Evolutionary conservation across 176 grass and related monocot genomes (phyloP).

Genomic region (Hordeum vulgare): MorexV3_pseudomolecules_assembly NC_058518.1:70847837-70848336

Average conservation of each 20-base stretch:
- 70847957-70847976: background rate
- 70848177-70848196: background rate
- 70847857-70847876: too few species aligned
- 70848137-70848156: background rate
- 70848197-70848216: conserved; percentile 6
- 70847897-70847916: too few species aligned
- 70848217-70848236: background rate
- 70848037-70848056: background rate
- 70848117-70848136: background rate
- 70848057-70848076: background rate
- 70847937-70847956: background rate
- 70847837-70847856: background rate
- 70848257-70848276: background rate
- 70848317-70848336: background rate
- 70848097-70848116: background rate
- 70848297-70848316: background rate
- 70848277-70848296: conserved; percentile 1
- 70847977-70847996: background rate
- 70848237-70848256: background rate
- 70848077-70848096: background rate
- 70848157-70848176: background rate
- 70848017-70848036: background rate
- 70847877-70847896: background rate
- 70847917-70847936: background rate
- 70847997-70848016: background rate